These are phyloP conservation scores for Dioscorea dumetorum DNA, from an alignment of 106 monocot genomes.

Conservation along the genomic window DNA sequence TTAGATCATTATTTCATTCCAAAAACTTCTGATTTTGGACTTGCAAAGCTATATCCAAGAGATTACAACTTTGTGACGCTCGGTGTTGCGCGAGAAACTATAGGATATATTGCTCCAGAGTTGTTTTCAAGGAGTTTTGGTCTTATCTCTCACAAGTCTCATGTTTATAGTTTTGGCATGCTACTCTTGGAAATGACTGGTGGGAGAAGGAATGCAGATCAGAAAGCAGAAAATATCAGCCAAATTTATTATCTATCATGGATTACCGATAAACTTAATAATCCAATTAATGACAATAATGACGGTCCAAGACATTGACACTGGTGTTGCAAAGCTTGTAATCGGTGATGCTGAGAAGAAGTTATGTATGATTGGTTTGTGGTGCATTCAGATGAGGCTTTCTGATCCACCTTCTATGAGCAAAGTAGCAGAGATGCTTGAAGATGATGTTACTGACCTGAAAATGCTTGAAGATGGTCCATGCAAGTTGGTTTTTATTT, in stretches of 20 bases:
- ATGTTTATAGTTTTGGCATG: conserved; percentile 60
- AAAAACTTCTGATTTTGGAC: conserved; percentile 34
- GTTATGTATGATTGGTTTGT: conserved; percentile 23
- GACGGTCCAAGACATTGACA: background rate
- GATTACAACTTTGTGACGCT: conserved; percentile 17
- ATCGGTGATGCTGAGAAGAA: conserved; percentile 13
- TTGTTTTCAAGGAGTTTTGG: conserved; percentile 44
- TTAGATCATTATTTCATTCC: conserved; percentile 23
- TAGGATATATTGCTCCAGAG: conserved; percentile 50
- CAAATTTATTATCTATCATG: conserved; percentile 37
- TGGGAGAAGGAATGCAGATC: conserved; percentile 29
- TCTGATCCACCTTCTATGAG: conserved; percentile 19
- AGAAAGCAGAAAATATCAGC: conserved; percentile 2
- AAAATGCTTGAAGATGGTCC: too few species aligned
- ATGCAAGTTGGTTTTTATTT: too few species aligned
- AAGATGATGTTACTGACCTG: conserved; percentile 5
- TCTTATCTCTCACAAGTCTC: conserved; percentile 27
- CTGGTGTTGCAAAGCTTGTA: too few species aligned
- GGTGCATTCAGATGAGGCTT: conserved; percentile 30
- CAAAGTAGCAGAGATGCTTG: conserved; percentile 31
- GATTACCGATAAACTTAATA: conserved; percentile 21
- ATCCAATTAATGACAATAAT: background rate
- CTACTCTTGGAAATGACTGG: conserved; percentile 35
- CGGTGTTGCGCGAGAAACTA: conserved; percentile 21
- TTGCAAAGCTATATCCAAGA: conserved; percentile 31